Conservation (phyloP, 306 rosid species). For the Cucurbita argyrosperma region DNA sequence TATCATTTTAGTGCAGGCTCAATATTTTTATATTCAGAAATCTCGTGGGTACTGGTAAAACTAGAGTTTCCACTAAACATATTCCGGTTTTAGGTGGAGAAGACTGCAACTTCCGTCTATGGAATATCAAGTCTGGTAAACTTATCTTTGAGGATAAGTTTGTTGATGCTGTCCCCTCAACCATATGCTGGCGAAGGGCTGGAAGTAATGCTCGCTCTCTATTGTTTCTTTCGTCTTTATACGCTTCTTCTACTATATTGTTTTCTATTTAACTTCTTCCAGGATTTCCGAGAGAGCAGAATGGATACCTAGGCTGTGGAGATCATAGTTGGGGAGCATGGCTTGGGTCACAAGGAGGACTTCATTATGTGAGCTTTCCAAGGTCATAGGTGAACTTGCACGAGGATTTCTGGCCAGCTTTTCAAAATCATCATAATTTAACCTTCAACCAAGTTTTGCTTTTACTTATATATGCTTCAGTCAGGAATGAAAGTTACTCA, state of each 20-base stretch:
- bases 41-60: neutral
- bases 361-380: conserved; percentile 50
- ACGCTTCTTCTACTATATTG: conserved; percentile 8
- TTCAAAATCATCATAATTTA: neutral
- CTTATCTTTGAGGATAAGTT: conserved; percentile 77
- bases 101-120: conserved; percentile 63
- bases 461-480: neutral
- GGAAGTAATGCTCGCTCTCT: conserved; percentile 13
- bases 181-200: conserved; percentile 45
- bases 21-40: neutral
- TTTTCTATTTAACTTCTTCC: neutral
- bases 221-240: neutral
- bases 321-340: conserved; percentile 41
- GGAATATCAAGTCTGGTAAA: conserved; percentile 85
- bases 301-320: neutral
- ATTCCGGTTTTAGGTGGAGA: conserved; percentile 54
- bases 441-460: neutral
- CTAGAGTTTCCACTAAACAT: neutral
- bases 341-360: conserved; percentile 72
- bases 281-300: conserved; percentile 20
- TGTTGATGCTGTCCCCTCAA: conserved; percentile 38
- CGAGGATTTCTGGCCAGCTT: neutral
- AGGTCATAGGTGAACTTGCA: neutral
- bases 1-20: conserved; percentile 7
- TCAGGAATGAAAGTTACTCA: neutral